phyloP scores from a whole-genome alignment of 495 filamentous ascomycete species.

The Penicillium cataractarum region DNA sequence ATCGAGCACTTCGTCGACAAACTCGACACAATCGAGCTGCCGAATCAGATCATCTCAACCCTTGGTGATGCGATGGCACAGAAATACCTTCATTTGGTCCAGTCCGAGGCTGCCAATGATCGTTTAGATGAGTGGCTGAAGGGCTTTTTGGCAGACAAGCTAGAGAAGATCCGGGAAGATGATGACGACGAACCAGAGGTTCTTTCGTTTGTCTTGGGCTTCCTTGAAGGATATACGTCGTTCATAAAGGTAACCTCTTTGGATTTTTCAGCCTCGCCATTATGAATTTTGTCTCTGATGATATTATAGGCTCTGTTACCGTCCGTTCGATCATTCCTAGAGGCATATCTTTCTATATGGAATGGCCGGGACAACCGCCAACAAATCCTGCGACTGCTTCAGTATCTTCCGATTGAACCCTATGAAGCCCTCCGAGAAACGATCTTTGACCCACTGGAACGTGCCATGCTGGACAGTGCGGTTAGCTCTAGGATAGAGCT shows the following conservation, averaged over 20 bases:
- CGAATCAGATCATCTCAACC: conserved; percentile 77
- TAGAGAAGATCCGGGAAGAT: conserved; percentile 55
- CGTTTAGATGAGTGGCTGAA: conserved; percentile 70
- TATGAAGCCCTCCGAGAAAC: conserved; percentile 54
- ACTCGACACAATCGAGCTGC: conserved; percentile 78
- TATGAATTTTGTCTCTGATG: conserved; percentile 17
- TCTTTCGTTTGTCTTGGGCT: conserved; percentile 54
- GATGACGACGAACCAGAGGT: conserved; percentile 52
- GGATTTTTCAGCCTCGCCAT: neutral
- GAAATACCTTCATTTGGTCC: conserved; percentile 69
- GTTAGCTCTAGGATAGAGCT: conserved; percentile 55
- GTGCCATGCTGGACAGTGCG: conserved; percentile 54
- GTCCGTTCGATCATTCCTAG: conserved; percentile 64
- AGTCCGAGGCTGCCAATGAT: conserved; percentile 56
- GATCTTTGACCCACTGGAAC: conserved; percentile 62
- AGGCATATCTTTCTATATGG: conserved; percentile 66
- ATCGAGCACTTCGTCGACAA: conserved; percentile 73
- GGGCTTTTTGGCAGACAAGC: conserved; percentile 60
- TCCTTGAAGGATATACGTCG: conserved; percentile 60
- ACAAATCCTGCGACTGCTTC: conserved; percentile 66
- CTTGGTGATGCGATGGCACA: conserved; percentile 77
- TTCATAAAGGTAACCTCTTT: conserved; percentile 61
- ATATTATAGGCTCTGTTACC: conserved; percentile 59
- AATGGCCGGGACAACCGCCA: conserved; percentile 63
- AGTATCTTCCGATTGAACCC: conserved; percentile 61